phyloP scores from a whole-genome alignment of 345 rosid species.

The Hibiscus mutabilis region DNA sequence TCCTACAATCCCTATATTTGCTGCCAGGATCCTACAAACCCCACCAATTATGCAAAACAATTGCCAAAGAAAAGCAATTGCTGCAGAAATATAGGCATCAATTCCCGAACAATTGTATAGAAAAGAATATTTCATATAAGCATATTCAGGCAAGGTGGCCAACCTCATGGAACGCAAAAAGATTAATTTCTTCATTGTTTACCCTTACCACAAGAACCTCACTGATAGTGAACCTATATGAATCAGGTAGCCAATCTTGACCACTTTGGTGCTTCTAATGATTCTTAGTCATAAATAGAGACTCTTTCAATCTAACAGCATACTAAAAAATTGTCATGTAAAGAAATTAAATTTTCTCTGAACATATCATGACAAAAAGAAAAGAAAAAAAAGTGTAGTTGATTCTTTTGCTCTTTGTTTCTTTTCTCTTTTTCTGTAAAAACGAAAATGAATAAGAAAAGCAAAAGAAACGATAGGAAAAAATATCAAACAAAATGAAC shows the following conservation, averaged over 20 bases:
- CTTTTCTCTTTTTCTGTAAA: not conserved
- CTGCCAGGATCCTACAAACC: not conserved
- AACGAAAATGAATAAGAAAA: not conserved
- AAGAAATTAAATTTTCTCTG: not conserved
- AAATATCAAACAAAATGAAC: not conserved
- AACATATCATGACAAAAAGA: constrained; percentile 6
- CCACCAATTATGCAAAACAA: constrained; percentile 5
- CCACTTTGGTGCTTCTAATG: constrained; percentile 4
- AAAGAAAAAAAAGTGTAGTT: not conserved
- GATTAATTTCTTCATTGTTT: not conserved
- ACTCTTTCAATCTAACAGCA: constrained; percentile 2
- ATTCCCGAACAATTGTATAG: not conserved
- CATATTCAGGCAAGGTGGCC: not conserved
- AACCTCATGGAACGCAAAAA: not conserved
- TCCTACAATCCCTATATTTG: not conserved
- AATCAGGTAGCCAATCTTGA: constrained; percentile 2
- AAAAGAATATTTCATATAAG: not conserved
- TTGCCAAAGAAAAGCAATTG: not conserved
- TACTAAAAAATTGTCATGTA: not conserved
- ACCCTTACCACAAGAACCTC: not conserved
- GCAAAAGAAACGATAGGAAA: not conserved
- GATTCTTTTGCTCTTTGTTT: not conserved
- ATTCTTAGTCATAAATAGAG: constrained; percentile 5
- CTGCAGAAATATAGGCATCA: not conserved
- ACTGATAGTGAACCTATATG: not conserved